phyloP scores from a whole-genome alignment of 495 filamentous ascomycete genomes.

The Venustampulla echinocandica region DNA sequence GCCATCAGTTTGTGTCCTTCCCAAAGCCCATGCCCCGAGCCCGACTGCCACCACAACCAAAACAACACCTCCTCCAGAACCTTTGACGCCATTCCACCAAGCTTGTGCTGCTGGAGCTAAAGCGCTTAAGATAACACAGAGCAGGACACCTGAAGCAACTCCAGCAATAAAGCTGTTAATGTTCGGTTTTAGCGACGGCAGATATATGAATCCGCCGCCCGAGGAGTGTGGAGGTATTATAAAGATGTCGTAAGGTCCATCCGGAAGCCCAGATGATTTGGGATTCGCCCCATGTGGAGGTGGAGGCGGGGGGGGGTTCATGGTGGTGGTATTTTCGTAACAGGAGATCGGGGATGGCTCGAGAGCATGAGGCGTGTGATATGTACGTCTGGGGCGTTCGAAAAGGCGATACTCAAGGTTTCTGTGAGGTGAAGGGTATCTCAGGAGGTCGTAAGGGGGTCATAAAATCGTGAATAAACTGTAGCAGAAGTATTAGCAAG shows the following conservation, averaged over 20 bases:
- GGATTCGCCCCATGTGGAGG: constrained; percentile 64
- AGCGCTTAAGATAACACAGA: constrained; percentile 57
- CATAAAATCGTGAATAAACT: constrained; percentile 23
- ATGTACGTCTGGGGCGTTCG: neutral
- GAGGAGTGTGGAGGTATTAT: constrained; percentile 91
- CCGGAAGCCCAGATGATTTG: constrained; percentile 52
- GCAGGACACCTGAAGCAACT: constrained; percentile 59
- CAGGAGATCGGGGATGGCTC: constrained; percentile 3
- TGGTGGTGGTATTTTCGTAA: constrained; percentile 15
- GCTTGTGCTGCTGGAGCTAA: constrained; percentile 58
- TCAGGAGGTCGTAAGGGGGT: constrained; percentile 13
- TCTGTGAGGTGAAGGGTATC: constrained; percentile 9
- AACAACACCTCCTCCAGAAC: constrained; percentile 52
- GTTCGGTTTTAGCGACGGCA: constrained; percentile 77
- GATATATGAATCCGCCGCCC: constrained; percentile 85
- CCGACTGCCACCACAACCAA: constrained; percentile 59
- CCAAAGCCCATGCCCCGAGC: constrained; percentile 65
- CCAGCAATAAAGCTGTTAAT: constrained; percentile 88
- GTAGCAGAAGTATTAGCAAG: neutral
- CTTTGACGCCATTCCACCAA: constrained; percentile 57
- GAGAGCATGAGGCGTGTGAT: constrained; percentile 5
- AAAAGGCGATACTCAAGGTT: neutral
- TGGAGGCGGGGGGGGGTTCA: constrained; percentile 51
- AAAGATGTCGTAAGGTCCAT: constrained; percentile 93
- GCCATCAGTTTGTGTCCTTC: constrained; percentile 51